Percentiles rank a stretch among this genome's conserved stretches.
These are phyloP conservation scores for Fusarium virguliforme DNA, from an alignment of 2,329 filamentous ascomycete genomes.

Conservation along the genomic window DNA sequence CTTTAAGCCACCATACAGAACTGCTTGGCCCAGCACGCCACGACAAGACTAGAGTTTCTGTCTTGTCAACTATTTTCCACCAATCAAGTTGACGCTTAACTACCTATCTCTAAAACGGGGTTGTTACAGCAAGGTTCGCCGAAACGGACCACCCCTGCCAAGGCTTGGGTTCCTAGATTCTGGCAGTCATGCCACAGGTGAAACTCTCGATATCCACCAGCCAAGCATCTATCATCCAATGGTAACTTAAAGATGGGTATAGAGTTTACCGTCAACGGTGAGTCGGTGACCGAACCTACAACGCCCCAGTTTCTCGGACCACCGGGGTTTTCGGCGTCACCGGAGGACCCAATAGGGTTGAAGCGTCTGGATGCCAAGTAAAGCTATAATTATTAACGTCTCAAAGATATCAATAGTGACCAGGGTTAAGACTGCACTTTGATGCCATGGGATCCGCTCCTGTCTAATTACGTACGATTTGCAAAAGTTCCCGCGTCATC, in stretches of 20 bases:
- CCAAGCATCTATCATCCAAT: neutral
- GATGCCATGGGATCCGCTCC: neutral
- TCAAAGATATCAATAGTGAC: neutral
- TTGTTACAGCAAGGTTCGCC: neutral
- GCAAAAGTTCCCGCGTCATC: slow-evolving; percentile 1
- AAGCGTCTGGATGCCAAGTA: slow-evolving; percentile 10
- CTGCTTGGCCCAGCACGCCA: neutral
- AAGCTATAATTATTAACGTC: slow-evolving; percentile 1
- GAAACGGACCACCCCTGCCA: neutral
- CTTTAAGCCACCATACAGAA: neutral
- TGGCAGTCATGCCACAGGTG: neutral
- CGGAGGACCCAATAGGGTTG: neutral
- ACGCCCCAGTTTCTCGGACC: neutral
- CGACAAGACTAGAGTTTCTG: neutral
- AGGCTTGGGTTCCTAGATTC: neutral
- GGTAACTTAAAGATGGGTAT: neutral
- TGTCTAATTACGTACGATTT: neutral
- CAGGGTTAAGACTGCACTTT: neutral
- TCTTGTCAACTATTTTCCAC: neutral
- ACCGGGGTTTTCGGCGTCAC: neutral
- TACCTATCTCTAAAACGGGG: neutral
- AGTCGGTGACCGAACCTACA: neutral
- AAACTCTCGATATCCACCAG: slow-evolving; percentile 11
- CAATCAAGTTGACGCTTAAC: neutral
- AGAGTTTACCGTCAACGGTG: slow-evolving; percentile 2